phyloP scores from a whole-genome alignment of 1,139 yeast species.

The Hanseniaspora gamundiae region DNA sequence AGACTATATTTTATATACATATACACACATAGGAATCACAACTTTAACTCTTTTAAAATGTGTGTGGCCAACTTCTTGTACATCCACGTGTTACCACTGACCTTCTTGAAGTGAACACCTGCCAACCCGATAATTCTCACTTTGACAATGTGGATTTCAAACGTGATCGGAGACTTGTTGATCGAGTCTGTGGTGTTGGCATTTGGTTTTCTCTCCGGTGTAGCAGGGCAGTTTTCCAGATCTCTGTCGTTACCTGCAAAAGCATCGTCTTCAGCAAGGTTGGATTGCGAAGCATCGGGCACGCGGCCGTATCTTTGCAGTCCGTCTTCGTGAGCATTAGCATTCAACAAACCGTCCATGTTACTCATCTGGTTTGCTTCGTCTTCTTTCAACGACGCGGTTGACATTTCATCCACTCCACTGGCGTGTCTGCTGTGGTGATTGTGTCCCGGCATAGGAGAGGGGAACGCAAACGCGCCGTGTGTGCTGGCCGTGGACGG shows the following conservation, averaged over 20 bases:
- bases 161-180: slow-evolving; percentile 36
- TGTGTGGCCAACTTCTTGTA: slow-evolving; percentile 89
- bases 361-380: slow-evolving; percentile 16
- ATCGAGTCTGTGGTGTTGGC: background rate
- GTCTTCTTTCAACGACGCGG: slow-evolving; percentile 52
- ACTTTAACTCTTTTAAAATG: slow-evolving; percentile 64
- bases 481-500: slow-evolving; percentile 7
- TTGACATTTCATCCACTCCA: slow-evolving; percentile 27
- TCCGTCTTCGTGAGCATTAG: background rate
- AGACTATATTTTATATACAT: too few species aligned
- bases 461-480: slow-evolving; percentile 7
- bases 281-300: slow-evolving; percentile 16
- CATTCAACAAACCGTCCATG: slow-evolving; percentile 26
- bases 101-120: slow-evolving; percentile 90
- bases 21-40: slow-evolving; percentile 34
- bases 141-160: slow-evolving; percentile 86
- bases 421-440: slow-evolving; percentile 9
- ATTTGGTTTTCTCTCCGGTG: background rate
- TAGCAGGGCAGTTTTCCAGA: background rate
- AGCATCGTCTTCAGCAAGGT: slow-evolving; percentile 28
- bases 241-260: slow-evolving; percentile 44
- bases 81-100: slow-evolving; percentile 91
- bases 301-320: background rate
- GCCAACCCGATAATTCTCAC: slow-evolving; percentile 84
- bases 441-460: slow-evolving; percentile 16